These are phyloP conservation scores for Rhizopogon rudus DNA, from an alignment of 768 basidiomycete genomes.

Conservation along the genomic window DNA sequence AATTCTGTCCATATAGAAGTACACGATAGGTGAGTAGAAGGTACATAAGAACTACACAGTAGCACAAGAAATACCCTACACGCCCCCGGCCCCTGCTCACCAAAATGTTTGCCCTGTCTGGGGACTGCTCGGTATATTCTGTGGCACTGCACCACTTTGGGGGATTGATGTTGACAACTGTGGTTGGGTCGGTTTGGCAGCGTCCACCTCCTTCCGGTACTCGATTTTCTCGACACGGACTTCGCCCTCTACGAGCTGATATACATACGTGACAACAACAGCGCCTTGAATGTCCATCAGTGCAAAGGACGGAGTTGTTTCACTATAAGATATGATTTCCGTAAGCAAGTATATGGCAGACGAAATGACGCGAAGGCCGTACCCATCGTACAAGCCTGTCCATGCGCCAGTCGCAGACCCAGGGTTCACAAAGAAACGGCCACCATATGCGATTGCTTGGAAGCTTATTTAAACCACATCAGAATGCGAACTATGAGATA, in stretches of 20 bases:
- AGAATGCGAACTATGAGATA: not conserved
- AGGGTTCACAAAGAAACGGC: slow-evolving; percentile 93
- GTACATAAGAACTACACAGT: not conserved
- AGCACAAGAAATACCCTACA: not conserved
- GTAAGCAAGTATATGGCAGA: not conserved
- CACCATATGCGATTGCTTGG: slow-evolving; percentile 89
- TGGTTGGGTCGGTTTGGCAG: slow-evolving; percentile 28
- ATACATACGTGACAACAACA: slow-evolving; percentile 96
- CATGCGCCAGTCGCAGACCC: slow-evolving; percentile 95
- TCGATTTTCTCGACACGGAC: slow-evolving; percentile 92
- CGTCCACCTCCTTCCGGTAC: slow-evolving; percentile 61
- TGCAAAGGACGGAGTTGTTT: slow-evolving; percentile 91
- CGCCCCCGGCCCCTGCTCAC: not conserved
- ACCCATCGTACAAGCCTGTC: slow-evolving; percentile 46
- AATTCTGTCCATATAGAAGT: not conserved
- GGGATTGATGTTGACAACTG: slow-evolving; percentile 30
- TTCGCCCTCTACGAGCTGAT: slow-evolving; percentile 90
- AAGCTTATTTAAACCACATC: slow-evolving; percentile 47
- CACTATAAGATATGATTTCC: slow-evolving; percentile 38
- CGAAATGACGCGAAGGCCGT: not conserved
- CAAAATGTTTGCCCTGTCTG: not conserved
- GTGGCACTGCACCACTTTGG: slow-evolving; percentile 43
- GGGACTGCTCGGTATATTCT: slow-evolving; percentile 39
- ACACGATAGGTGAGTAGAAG: not conserved
- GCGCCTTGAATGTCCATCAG: slow-evolving; percentile 97